Base-by-base conservation (phyloP, 805 yeast species). In the Kurtzmaniella cleridarum region DNA sequence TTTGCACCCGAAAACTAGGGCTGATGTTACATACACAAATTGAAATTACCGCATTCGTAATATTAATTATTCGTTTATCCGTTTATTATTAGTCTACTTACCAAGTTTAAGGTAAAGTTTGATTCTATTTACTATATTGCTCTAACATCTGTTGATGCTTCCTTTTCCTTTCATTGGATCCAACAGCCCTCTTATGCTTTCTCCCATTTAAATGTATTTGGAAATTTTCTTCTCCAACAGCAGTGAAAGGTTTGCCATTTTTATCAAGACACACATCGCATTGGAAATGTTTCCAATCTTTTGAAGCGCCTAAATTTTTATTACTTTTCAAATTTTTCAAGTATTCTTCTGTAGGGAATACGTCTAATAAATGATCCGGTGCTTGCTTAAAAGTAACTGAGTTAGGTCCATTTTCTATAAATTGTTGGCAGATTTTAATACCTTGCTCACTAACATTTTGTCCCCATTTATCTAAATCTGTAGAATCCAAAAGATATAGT, bases 171-270 rank as follows among this genome's bases (percentile, higher is more conserved):
- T 69, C 69, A 0, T 73, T 73, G 38, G 75, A 62, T 12, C 66
- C 63, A 13, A 73, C 34, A 39, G 69, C 73, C n/a, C 71, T 64
- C 45, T 70, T 75, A 53, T 90, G 98, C 41, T 84, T 71, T 43
- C 80, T 70, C 41, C 95, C 80, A 14, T 64, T 61, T 35, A 79
- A 42, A 59, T 91, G 98, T 3, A 75, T 70, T 5, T 75, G 57
- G 81, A 86, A 87, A 36, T 73, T 82, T 1, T 76, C 75, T 36
- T 75, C 79, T 0, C 97, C 97, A 6, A 93, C 78, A 1, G 84
- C 73, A 0, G 88, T 70, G 11, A 83, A 56, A 1, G 75, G 69
- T 2, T 77, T 69, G 1, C 79, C 78, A 3, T 70, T 66, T 27
- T 67, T 63, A 46, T 78, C 81, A 5, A 57, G 60, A 55, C 98